phyloP scores from a whole-genome alignment of 306 rosid species.

The cucumber (Cucumis sativus) region DNA sequence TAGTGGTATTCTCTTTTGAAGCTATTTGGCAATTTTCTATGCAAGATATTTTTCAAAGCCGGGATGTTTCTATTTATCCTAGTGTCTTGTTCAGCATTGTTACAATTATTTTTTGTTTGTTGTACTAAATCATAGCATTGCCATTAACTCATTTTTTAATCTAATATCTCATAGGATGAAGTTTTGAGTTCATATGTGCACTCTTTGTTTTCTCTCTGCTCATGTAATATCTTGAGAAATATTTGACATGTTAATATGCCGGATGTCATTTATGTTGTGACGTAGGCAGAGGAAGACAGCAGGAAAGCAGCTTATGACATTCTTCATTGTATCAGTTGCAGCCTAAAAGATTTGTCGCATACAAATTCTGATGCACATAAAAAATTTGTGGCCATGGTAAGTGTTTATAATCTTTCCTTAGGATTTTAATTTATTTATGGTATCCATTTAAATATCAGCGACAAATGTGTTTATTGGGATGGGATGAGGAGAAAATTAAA shows the following conservation, averaged over 20 bases:
- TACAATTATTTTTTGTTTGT: background rate
- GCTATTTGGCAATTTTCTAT: no score
- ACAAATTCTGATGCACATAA: slow-evolving; percentile 39
- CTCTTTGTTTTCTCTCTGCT: background rate
- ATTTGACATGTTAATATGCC: background rate
- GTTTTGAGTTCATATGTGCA: background rate
- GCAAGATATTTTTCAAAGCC: no score
- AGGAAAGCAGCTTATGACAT: slow-evolving; percentile 75
- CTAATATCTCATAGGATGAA: background rate
- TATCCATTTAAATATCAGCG: background rate
- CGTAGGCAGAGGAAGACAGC: slow-evolving; percentile 59
- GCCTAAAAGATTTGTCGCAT: slow-evolving; percentile 36
- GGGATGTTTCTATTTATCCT: no score
- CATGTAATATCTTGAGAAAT: background rate
- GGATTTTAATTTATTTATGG: background rate
- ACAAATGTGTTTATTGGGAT: background rate
- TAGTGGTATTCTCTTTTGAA: no score
- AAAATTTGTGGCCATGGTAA: slow-evolving; percentile 75
- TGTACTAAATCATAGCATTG: background rate
- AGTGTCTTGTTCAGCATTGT: no score
- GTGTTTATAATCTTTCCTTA: slow-evolving; percentile 5
- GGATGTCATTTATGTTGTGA: background rate
- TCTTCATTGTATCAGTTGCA: slow-evolving; percentile 52
- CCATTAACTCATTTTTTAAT: background rate
- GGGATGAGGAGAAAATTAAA: no score